phyloP scores from a whole-genome alignment of 345 rosid species.

The Stellera chamaejasme region DNA sequence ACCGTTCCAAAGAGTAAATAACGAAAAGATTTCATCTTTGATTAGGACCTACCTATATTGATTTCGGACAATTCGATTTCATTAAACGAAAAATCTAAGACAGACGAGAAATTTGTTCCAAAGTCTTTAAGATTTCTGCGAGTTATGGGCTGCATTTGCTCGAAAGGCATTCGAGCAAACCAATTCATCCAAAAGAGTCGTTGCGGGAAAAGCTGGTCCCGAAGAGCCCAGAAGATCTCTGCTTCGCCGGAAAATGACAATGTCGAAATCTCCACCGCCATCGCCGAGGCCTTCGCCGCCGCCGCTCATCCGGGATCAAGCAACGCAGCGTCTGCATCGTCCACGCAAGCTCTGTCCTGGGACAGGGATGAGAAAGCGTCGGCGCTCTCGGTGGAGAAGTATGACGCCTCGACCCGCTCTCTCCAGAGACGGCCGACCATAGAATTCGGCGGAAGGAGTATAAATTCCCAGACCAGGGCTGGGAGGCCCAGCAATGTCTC shows the following conservation, averaged over 20 bases:
- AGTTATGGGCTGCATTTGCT: conserved; percentile 84
- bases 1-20: no score
- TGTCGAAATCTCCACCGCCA: conserved; percentile 18
- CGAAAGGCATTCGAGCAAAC: conserved; percentile 48
- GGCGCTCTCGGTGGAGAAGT: background rate
- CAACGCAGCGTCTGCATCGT: conserved; percentile 11
- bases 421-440: conserved; percentile 20
- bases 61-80: no score
- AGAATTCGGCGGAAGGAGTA: conserved; percentile 14
- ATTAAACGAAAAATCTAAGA: no score
- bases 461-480: conserved; percentile 22
- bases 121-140: conserved; percentile 7
- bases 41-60: no score
- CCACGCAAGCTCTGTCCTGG: conserved; percentile 16
- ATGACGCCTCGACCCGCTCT: conserved; percentile 17
- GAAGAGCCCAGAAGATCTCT: conserved; percentile 2
- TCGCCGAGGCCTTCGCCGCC: conserved; percentile 8
- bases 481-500: conserved; percentile 36
- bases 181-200: conserved; percentile 17
- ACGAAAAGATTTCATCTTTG: no score
- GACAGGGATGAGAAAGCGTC: conserved; percentile 32
- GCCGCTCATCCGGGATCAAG: conserved; percentile 12
- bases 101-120: no score
- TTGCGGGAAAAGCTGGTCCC: conserved; percentile 22
- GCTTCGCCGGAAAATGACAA: conserved; percentile 6